Evolutionary conservation across 148 eudicot species (phyloP), one percentile per base, ranked within the genome.

Genomic region (Suaeda aralocaspica): DNA sequence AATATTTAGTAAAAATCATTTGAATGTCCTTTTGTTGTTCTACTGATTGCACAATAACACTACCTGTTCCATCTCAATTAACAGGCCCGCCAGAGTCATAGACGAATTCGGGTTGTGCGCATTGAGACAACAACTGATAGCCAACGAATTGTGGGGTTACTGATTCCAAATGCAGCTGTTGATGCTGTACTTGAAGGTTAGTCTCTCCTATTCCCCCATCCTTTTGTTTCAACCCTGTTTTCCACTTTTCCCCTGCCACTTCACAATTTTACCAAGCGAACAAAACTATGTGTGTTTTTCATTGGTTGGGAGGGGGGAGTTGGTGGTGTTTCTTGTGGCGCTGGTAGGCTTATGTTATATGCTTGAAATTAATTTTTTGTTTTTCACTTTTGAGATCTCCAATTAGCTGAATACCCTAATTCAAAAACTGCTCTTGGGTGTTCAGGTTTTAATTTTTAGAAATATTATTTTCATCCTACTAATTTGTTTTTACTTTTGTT

Each of bases 141-240:
- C 78, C 84, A 86, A 81, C 84, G 97, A 44, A 86, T 91, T 74
- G 97, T 94, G 72, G 99, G 99, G 79, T 84, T 94, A 76, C 83
- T 91, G 67, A 91, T 94, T 66, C 99, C 99, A 59, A 94, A 87
- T 89, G 84, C 91, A 63, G 96, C 91, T 50, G 99, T 94, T 62
- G 91, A 84, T 78, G 72, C 82, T 59, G 97, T 91, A 45, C 97
- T 94, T 83, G 86, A 86, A 87, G 99, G 99, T 94, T 9, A 67
- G 51, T 65, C 56, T 42, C 61, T 50, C 33, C 2, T 57, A 30
- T 44, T 26, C 1, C 48, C 46, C 26, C n/a, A 22, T 60, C 58
- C 50, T 50, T 52, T 49, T 67, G 56, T 69, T 41, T 39, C 39
- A 26, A 51, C 50, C 30, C 65, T 48, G 9, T 6, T 24, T 26